A percentile compares a stretch with the other conserved stretches of the same genome.
Conservation (phyloP, 225 moss, liverwort and hornwort genomes). For the Straminergon stramineum region DNA sequence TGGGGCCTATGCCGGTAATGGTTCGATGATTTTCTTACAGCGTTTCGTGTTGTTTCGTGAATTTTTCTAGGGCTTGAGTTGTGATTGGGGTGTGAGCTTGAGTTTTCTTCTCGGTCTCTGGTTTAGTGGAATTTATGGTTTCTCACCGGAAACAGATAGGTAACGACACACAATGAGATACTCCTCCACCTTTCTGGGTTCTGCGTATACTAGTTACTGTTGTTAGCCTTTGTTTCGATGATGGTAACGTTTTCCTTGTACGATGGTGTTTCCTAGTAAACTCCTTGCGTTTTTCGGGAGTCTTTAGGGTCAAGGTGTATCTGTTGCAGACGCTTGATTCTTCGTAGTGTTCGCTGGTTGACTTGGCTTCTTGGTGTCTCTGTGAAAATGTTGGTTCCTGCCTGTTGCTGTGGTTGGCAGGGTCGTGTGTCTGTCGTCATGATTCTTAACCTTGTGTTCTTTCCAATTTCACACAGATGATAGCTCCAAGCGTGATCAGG, state of each 20-base stretch:
- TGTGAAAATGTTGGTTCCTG: background rate
- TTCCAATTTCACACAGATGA: background rate
- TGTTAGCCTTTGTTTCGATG: background rate
- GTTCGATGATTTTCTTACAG: background rate
- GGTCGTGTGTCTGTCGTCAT: background rate
- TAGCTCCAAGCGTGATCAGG: conserved; percentile 28
- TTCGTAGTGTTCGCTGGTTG: background rate
- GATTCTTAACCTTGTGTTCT: background rate
- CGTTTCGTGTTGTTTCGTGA: background rate
- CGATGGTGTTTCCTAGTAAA: no score
- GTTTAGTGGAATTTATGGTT: background rate
- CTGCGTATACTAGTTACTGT: background rate
- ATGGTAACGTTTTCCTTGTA: background rate
- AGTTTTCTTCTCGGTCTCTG: background rate
- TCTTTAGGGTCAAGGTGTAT: background rate
- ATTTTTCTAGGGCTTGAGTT: background rate
- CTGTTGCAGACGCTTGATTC: background rate
- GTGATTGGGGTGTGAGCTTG: background rate
- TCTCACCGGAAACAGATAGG: background rate
- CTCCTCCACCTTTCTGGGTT: background rate
- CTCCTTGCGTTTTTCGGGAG: background rate
- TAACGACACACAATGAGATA: background rate
- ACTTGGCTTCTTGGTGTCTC: background rate
- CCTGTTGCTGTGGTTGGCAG: no score
- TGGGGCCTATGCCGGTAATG: conserved; percentile 55